phyloP scores from a whole-genome alignment of 2,329 filamentous ascomycete genomes.

The Penicillium occitanis region DNA sequence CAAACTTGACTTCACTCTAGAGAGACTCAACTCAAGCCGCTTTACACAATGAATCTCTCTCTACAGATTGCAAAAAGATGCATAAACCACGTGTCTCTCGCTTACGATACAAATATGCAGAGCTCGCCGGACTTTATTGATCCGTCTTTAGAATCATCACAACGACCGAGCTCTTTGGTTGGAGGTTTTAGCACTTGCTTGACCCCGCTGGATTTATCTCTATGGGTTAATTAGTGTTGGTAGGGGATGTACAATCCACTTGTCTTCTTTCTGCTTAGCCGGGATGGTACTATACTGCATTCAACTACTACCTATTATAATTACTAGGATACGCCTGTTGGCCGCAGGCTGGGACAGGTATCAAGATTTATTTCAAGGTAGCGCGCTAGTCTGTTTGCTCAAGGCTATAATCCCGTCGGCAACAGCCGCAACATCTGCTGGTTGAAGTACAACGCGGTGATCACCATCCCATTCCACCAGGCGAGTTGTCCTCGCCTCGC shows the following conservation, averaged over 20 bases:
- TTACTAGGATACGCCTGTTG: too few relatives aligned
- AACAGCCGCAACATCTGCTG: slow-evolving; percentile 61
- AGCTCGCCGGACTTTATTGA: background rate
- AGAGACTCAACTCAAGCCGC: background rate
- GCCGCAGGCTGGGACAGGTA: background rate
- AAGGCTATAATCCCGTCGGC: slow-evolving; percentile 54
- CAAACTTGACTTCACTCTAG: background rate
- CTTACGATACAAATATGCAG: background rate
- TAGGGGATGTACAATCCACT: background rate
- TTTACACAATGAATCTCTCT: background rate
- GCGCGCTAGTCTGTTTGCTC: slow-evolving; percentile 37
- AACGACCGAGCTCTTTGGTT: background rate
- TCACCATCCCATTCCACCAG: slow-evolving; percentile 72
- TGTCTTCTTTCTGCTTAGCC: background rate
- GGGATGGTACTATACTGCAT: background rate
- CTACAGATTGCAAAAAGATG: background rate
- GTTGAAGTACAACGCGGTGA: slow-evolving; percentile 70
- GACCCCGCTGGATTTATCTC: background rate
- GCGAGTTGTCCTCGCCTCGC: slow-evolving; percentile 53
- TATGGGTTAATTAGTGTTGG: background rate
- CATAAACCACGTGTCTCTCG: background rate
- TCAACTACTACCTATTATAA: too few relatives aligned
- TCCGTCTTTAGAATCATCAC: background rate
- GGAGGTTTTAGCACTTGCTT: background rate
- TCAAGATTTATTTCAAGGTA: background rate